Conservation (phyloP, 805 yeast genomes). For the Metschnikowia lunata region DNA sequence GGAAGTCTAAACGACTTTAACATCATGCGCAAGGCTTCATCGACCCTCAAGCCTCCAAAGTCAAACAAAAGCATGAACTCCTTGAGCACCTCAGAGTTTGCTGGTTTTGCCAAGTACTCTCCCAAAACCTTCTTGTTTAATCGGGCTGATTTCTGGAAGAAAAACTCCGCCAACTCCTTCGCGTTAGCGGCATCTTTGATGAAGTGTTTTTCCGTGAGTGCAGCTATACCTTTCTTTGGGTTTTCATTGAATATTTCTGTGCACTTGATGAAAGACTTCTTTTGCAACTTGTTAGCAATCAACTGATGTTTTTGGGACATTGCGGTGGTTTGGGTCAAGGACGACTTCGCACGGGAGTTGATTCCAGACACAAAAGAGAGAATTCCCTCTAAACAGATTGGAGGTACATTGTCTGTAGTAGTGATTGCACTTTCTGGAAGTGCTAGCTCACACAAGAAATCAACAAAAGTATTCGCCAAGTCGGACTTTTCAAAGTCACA, state of each 20-base stretch:
- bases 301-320: constrained; percentile 23
- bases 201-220: constrained; percentile 62
- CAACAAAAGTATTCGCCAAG: constrained; percentile 61
- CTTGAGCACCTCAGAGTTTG: constrained; percentile 53
- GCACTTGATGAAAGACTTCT: constrained; percentile 73
- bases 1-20: constrained; percentile 85
- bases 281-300: constrained; percentile 46
- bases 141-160: constrained; percentile 74
- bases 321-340: not conserved
- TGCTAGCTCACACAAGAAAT: constrained; percentile 70
- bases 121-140: constrained; percentile 87
- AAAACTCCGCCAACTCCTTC: constrained; percentile 66
- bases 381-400: constrained; percentile 86
- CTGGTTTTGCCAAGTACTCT: constrained; percentile 75
- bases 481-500: constrained; percentile 87
- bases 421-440: constrained; percentile 78
- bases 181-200: constrained; percentile 46
- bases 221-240: constrained; percentile 69
- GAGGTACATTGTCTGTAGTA: constrained; percentile 86
- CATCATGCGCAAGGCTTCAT: constrained; percentile 83
- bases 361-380: constrained; percentile 64
- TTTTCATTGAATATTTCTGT: constrained; percentile 72
- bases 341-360: constrained; percentile 43
- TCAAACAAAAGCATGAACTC: constrained; percentile 70
- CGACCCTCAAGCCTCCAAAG: constrained; percentile 75